Evolutionary conservation across 345 rosid species (phyloP), one percentile per base, ranked within the genome.

Genomic region (Litchi chinensis): DNA sequence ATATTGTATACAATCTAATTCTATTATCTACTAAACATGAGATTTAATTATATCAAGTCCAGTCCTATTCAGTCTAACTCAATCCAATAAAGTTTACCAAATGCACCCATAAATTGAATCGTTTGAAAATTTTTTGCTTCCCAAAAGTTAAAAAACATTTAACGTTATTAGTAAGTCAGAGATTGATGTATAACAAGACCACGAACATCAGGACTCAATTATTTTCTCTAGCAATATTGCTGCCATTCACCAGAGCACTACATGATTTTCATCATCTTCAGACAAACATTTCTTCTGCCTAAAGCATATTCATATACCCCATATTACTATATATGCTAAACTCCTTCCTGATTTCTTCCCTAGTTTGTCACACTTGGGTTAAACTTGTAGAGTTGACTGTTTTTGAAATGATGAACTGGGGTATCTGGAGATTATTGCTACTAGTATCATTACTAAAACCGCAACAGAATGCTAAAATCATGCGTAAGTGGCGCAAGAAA

Each of bases 281-380:
- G 41, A 72, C 48, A 56, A 1, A 39, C 66, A 73, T 73, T 57
- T 39, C 66, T 73, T 73, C 65, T 73, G 76, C 39, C 5, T 48
- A 48, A 59, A 59, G 62, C 52, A 37, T 39, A 21, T 21, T 57
- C 24, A 73, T 39, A 10, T 3, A 13, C 11, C 66, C 10, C 64
- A 59, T 59, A 10, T 50, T 50, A 50, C 19, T 50, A 3, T 32
- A 32, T 32, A 50, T 65, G 21, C 19, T 39, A 24, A 19, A 70
- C 18, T 18, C 21, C 37, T 70, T 46, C 32, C 13, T 28, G 15
- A 50, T 52, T 70, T 50, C 72, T 24, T 28, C 74, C 26, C 3
- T 57, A 10, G 11, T 46, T 70, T 28, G 19, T 50, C 39, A 48
- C 28, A 9, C 12, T 32, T 28, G 44, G 24, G 21, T 54, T 22